phyloP scores from a whole-genome alignment of 305 asterid genomes.

The Solanum hybrid region DNA sequence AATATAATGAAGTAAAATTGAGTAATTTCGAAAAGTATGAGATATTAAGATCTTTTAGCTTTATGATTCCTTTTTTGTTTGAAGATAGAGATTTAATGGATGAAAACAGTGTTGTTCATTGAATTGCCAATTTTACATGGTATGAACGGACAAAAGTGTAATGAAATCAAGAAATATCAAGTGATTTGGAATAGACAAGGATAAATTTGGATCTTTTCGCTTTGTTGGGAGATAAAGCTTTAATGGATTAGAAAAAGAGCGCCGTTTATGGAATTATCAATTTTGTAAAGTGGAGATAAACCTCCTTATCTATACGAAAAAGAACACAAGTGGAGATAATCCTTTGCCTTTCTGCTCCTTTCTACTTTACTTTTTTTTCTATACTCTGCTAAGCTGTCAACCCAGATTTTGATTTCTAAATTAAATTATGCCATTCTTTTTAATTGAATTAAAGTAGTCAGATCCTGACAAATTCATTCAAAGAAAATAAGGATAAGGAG shows the following conservation, averaged over 20 bases:
- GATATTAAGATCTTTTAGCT: background rate
- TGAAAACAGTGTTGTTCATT: background rate
- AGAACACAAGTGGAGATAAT: background rate
- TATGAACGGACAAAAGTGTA: background rate
- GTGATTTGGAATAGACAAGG: background rate
- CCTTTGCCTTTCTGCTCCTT: background rate
- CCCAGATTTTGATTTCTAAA: background rate
- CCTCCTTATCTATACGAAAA: background rate
- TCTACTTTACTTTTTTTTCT: background rate
- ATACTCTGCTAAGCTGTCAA: background rate
- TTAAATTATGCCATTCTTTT: background rate
- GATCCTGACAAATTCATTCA: background rate
- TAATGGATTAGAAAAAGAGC: background rate
- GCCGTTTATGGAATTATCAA: background rate
- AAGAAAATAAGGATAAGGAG: background rate
- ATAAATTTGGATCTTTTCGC: background rate
- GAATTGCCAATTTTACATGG: background rate
- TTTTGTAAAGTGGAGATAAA: background rate
- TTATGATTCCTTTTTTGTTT: background rate
- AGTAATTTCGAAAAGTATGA: background rate
- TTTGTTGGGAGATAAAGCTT: background rate
- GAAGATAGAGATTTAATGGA: slow-evolving; percentile 1
- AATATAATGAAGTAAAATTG: background rate
- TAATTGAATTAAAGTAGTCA: background rate
- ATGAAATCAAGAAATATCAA: background rate